Evolutionary conservation across 129 eudicot genomes (phyloP).

Genomic region (Saposhnikovia divaricata): DNA sequence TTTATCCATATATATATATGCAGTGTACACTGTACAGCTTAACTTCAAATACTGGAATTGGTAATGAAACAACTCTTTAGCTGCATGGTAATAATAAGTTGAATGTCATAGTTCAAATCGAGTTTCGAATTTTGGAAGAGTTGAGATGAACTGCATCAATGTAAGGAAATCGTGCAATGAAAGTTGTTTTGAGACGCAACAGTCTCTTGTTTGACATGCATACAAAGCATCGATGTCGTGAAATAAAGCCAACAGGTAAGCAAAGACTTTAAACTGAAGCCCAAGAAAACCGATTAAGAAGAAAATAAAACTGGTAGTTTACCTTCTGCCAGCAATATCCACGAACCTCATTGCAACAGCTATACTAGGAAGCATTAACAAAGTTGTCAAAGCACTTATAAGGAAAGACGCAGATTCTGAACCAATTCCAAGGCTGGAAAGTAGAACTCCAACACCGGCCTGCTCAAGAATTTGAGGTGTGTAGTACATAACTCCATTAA

Average conservation of each 20-base stretch:
- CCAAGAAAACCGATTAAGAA: neutral
- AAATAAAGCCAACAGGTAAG: neutral
- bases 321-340: conserved; percentile 89
- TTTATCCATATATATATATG: neutral
- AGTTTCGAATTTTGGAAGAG: neutral
- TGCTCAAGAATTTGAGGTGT: conserved; percentile 32
- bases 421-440: conserved; percentile 20
- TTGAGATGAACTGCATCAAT: neutral
- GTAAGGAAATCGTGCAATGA: neutral
- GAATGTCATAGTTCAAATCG: neutral
- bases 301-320: conserved; percentile 8
- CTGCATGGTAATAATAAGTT: neutral
- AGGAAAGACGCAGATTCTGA: conserved; percentile 24
- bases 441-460: conserved; percentile 28
- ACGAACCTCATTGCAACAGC: conserved; percentile 61
- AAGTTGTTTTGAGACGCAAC: neutral
- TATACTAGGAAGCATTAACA: conserved; percentile 23
- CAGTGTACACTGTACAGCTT: too few relatives aligned
- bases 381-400: conserved; percentile 18
- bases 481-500: conserved; percentile 27
- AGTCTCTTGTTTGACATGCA: neutral
- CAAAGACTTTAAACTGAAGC: neutral
- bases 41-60: neutral
- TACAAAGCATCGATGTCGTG: neutral
- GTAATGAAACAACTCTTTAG: neutral